Percentiles rank a stretch among this genome's conserved stretches.
Conservation (phyloP, 345 rosid species). For the Dipteronia dyeriana region DNA sequence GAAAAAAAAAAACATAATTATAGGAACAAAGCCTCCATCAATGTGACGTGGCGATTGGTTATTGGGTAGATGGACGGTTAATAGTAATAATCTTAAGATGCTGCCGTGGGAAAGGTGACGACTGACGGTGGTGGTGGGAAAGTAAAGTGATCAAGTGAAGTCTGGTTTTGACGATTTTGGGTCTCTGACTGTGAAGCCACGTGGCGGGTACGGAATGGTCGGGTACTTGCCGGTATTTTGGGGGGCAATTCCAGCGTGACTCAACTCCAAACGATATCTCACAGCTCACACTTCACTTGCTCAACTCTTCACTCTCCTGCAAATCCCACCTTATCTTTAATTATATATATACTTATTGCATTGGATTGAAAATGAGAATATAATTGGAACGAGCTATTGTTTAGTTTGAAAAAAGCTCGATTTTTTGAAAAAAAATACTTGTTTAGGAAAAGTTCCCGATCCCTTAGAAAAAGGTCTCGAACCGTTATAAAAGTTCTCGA, state of each 20-base stretch:
- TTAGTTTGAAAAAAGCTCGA: too few relatives aligned
- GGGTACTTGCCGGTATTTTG: conserved; percentile 27
- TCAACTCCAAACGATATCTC: background rate
- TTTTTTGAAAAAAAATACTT: too few relatives aligned
- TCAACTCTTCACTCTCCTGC: too few relatives aligned
- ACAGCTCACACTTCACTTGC: background rate
- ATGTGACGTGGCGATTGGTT: conserved; percentile 16
- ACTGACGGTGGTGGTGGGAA: background rate
- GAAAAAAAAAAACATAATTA: background rate
- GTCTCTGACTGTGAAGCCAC: background rate
- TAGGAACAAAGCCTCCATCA: background rate
- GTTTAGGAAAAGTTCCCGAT: too few relatives aligned
- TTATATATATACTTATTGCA: too few relatives aligned
- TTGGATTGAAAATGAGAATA: too few relatives aligned
- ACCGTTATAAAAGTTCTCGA: too few relatives aligned
- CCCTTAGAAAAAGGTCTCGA: too few relatives aligned
- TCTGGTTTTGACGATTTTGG: background rate
- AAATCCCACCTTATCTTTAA: too few relatives aligned
- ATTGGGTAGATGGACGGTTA: conserved; percentile 16
- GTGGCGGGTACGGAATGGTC: conserved; percentile 21
- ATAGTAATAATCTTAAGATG: background rate
- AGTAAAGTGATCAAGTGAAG: background rate
- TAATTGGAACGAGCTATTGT: too few relatives aligned
- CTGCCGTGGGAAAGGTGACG: background rate
- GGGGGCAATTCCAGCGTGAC: conserved; percentile 29